phyloP scores from a whole-genome alignment of 1,139 yeast species.

The Candida dubliniensis region DNA sequence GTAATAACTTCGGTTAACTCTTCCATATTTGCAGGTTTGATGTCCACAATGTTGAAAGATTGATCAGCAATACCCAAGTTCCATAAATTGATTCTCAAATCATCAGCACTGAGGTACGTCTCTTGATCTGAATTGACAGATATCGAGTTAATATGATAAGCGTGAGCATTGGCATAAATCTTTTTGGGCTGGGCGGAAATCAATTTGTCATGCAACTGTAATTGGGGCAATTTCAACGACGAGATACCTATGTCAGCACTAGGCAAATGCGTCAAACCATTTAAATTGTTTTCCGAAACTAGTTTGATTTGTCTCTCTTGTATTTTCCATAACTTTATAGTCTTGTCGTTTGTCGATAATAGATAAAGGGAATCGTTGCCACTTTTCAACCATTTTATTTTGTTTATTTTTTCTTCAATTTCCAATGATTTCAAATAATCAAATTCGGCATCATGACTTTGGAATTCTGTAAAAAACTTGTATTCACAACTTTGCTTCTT shows the following conservation, averaged over 20 bases:
- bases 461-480: conserved; percentile 94
- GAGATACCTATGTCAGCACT: conserved; percentile 18
- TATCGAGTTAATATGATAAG: conserved; percentile 95
- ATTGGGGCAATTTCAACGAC: conserved; percentile 74
- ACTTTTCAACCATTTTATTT: conserved; percentile 93
- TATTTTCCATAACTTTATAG: conserved; percentile 95
- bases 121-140: conserved; percentile 95
- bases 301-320: conserved; percentile 89
- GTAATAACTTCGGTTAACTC: conserved; percentile 98
- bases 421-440: conserved; percentile 94
- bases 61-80: conserved; percentile 93
- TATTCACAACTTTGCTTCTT: conserved; percentile 79
- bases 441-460: conserved; percentile 97
- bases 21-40: conserved; percentile 98
- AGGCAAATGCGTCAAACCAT: conserved; percentile 37
- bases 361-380: conserved; percentile 86
- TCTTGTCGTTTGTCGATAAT: conserved; percentile 92
- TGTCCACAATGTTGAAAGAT: conserved; percentile 94
- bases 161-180: conserved; percentile 93
- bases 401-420: conserved; percentile 96
- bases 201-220: conserved; percentile 89
- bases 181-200: conserved; percentile 94
- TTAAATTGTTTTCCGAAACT: conserved; percentile 85
- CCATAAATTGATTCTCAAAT: conserved; percentile 94
- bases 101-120: conserved; percentile 92